Base-by-base conservation (phyloP, 1,139 yeast species). In the Arxiozyma slooffiae region DNA sequence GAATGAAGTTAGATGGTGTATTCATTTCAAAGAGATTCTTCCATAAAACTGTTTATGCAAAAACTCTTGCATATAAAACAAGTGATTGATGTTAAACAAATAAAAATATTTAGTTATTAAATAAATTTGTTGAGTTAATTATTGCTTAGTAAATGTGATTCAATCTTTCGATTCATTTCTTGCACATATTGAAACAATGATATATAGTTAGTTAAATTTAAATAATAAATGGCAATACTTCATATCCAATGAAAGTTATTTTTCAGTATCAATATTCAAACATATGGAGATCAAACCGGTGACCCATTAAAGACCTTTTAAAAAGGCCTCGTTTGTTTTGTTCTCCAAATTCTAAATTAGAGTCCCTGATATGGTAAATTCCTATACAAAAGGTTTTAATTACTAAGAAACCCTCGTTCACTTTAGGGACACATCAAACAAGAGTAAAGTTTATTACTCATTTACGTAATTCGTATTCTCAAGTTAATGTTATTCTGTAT, bases 361-460 rank as follows among this genome's bases (percentile, higher is more conserved):
- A 74, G 57, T 72, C 76, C 43, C 60, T 80, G 41, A 67, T 73
- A 23, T 81, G 81, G 81, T 67, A 67, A 8, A 60, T 63, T 9
- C 80, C 81, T 1, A 77, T 87, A 16, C 77, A 79, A 54, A 90
- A 90, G 63, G 78, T 90, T 11, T 77, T 83, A 53, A 73, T 90
- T 41, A 86, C 87, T 42, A 89, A 88, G 66, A 90, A 90, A 64
- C 96, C 96, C n/a, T n/a, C n/a, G 1, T 81, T 88, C 83, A 79
- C 86, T 51, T 67, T 71, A 3, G 69, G 72, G 9, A 95, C 87
- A 1, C 73, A 83, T 16, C 71, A 73, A 18, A 89, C 95, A 8
- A 78, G 83, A 77, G 73, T 80, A 9, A 72, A 75, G 48, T 82
- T 90, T 55, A 78, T 88, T 34, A 69, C 74, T 5, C 74, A 72